These are phyloP conservation scores for Komagataella populi DNA, from an alignment of 805 yeast genomes.

Conservation along the genomic window DNA sequence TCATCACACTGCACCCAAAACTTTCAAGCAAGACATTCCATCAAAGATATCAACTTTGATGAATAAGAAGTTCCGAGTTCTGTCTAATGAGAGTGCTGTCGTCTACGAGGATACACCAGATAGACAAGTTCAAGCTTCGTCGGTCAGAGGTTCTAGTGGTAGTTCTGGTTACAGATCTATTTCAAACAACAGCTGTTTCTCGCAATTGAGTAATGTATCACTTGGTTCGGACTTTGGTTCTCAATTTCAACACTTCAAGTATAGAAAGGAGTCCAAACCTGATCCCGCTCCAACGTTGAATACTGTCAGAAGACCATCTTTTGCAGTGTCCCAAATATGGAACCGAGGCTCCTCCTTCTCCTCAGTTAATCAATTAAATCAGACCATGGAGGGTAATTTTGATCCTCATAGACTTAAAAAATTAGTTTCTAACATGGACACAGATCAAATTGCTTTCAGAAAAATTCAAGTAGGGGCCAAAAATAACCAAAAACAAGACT, in stretches of 20 bases:
- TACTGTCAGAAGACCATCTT: not conserved
- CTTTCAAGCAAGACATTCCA: not conserved
- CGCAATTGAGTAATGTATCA: not conserved
- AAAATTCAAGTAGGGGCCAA: not conserved
- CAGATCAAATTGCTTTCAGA: not conserved
- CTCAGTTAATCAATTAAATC: not conserved
- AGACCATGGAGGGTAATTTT: not conserved
- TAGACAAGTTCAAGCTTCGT: not conserved
- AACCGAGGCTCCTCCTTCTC: not conserved
- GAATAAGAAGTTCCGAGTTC: not conserved
- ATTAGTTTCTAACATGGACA: not conserved
- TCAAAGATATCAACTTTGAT: not conserved
- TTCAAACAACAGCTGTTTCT: not conserved
- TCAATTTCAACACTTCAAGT: not conserved
- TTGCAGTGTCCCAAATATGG: not conserved
- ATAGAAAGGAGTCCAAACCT: not conserved
- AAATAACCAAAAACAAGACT: not conserved
- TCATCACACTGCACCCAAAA: not conserved
- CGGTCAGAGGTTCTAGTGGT: not conserved
- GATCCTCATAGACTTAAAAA: not conserved
- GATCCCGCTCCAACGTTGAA: not conserved
- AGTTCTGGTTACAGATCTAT: not conserved
- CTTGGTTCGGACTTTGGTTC: not conserved
- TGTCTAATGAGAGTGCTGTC: not conserved
- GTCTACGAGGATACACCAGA: not conserved